These are phyloP conservation scores for Symmetrospora coprosmae DNA, from an alignment of 768 basidiomycete genomes.

Conservation along the genomic window DNA sequence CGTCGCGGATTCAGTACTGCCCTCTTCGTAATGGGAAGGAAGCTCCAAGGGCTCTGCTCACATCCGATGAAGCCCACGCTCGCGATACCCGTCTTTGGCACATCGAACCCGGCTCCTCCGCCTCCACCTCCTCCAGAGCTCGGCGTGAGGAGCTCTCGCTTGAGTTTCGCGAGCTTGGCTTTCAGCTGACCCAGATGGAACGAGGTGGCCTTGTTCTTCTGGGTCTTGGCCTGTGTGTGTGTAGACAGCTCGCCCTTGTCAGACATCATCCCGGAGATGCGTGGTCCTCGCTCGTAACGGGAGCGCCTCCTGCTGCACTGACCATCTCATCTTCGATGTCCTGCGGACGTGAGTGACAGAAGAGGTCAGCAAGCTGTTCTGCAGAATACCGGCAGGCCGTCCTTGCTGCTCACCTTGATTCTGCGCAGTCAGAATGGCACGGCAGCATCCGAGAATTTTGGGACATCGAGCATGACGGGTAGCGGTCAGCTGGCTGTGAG, in stretches of 20 bases:
- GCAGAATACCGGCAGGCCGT: slow-evolving; percentile 41
- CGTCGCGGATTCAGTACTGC: background rate
- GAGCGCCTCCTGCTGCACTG: no score
- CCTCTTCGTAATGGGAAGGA: slow-evolving; percentile 1
- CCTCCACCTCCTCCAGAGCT: slow-evolving; percentile 67
- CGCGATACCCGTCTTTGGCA: slow-evolving; percentile 82
- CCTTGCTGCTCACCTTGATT: slow-evolving; percentile 3
- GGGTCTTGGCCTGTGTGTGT: slow-evolving; percentile 27
- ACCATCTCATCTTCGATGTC: slow-evolving; percentile 98
- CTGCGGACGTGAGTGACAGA: slow-evolving; percentile 38
- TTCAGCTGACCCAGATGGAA: slow-evolving; percentile 17
- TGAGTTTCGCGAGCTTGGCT: slow-evolving; percentile 86
- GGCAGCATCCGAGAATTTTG: background rate
- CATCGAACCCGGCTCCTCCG: slow-evolving; percentile 86
- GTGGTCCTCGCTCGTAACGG: no score
- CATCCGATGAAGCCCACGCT: slow-evolving; percentile 78
- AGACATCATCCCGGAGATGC: no score
- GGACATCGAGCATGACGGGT: background rate
- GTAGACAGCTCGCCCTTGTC: no score
- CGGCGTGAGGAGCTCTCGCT: slow-evolving; percentile 77
- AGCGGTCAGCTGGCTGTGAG: background rate
- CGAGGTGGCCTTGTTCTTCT: slow-evolving; percentile 39
- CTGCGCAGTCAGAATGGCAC: background rate
- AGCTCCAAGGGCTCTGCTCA: slow-evolving; percentile 39
- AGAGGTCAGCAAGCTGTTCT: slow-evolving; percentile 30